Conservation (phyloP, 2,329 filamentous ascomycete species). For the Monosporascus sp. region DNA sequence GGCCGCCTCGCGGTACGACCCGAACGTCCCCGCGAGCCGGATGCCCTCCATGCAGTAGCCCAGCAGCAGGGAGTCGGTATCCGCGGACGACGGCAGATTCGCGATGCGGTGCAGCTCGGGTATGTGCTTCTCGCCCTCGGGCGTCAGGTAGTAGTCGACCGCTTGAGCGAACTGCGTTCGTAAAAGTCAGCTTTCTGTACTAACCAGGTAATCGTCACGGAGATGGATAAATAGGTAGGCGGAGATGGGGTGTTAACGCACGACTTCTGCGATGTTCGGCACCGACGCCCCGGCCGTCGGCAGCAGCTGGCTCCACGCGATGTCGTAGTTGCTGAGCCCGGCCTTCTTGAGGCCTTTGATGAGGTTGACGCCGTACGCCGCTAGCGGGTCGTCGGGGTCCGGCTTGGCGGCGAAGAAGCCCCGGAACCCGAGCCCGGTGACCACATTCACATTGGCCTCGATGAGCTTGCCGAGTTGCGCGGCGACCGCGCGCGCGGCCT, state of each 20-base stretch:
- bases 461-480: constrained; percentile 55
- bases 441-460: constrained; percentile 59
- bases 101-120: constrained; percentile 57
- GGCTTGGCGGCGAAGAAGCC: constrained; percentile 47
- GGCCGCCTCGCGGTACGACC: constrained; percentile 52
- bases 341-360: constrained; percentile 59
- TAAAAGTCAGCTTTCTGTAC: constrained; percentile 3
- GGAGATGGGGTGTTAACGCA: constrained; percentile 28
- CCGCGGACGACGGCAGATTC: constrained; percentile 44
- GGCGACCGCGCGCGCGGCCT: constrained; percentile 51
- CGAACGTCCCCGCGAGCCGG: constrained; percentile 59
- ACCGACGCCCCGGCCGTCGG: constrained; percentile 63
- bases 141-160: constrained; percentile 65
- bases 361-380: constrained; percentile 59
- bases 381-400: constrained; percentile 48
- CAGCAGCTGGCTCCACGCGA: constrained; percentile 66
- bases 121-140: constrained; percentile 48
- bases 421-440: constrained; percentile 39
- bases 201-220: neutral
- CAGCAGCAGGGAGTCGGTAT: constrained; percentile 58
- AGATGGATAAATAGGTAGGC: too few relatives aligned
- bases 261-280: constrained; percentile 64
- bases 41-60: constrained; percentile 69
- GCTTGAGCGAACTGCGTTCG: constrained; percentile 59
- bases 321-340: constrained; percentile 57